Base-by-base conservation (phyloP, 768 basidiomycete genomes). In the Xerocomus spinulosus region DNA sequence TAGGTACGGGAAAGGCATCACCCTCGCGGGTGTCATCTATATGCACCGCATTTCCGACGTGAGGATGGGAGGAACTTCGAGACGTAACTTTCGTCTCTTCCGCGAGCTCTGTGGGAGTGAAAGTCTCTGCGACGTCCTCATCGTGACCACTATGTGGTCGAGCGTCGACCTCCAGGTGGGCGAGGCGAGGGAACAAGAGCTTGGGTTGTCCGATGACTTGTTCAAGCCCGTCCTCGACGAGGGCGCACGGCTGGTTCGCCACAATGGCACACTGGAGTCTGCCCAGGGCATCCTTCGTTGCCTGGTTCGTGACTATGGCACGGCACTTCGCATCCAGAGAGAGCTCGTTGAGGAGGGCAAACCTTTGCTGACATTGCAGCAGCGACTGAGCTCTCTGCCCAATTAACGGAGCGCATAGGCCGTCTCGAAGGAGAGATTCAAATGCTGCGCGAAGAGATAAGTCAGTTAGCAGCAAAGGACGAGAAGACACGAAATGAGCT, bases 391-490 rank as follows among this genome's bases (percentile, higher is more conserved):
- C 28, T 42, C 3, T 35, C 24, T 44, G 33, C 23, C 5, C 33
- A 44, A 12, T 18, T 25, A 26, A 26, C 15, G 32, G 32, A 34
- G 7, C 42, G 32, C n/a, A 44, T 44, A 14, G 34, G 25, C 24
- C 42, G 42, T 17, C 32, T 44, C 4, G 42, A 44, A 44, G 30
- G 42, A 23, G 42, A 44, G 23, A 44, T 44, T 23, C 23, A 34
- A 44, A 30, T 21, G 30, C 18, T 42, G 42, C 29, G 42, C 15
- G 21, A 33, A 9, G 42, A 43, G 30, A 43, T 43, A 23, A 9
- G 42, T 32, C 42, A 43, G 23, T 10, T 35, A 14, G 12, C 17
- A 6, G 43, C 13, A 9, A 43, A 33, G 23, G 42, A 43, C 42
- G 42, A 43, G 29, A 43, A 33, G n/a, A 15, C 30, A n/a, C 42